Conservation (phyloP, 805 yeast species). For the Saccharomycopsis lassenensis region DNA sequence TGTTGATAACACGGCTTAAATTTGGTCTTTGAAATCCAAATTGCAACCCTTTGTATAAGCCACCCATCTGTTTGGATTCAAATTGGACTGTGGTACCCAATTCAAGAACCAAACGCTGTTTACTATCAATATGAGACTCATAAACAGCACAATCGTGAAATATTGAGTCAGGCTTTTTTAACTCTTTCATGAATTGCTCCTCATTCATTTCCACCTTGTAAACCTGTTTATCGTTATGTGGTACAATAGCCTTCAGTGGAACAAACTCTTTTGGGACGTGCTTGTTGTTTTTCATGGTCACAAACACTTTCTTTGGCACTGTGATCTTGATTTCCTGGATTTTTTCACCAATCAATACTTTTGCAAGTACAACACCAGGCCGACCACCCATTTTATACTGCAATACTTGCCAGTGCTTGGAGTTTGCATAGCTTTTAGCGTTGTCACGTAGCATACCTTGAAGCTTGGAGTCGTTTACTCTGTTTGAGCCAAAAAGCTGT, state of each 20-base stretch:
- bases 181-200: conserved; percentile 39
- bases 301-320: conserved; percentile 62
- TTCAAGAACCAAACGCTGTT: conserved; percentile 67
- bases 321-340: conserved; percentile 64
- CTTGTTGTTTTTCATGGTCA: conserved; percentile 46
- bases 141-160: conserved; percentile 54
- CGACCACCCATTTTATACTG: conserved; percentile 48
- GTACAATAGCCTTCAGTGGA: conserved; percentile 52
- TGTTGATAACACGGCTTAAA: conserved; percentile 34
- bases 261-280: conserved; percentile 25
- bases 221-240: conserved; percentile 44
- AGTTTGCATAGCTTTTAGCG: conserved; percentile 66
- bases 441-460: conserved; percentile 62
- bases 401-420: conserved; percentile 71
- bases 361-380: conserved; percentile 74
- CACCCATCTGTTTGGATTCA: conserved; percentile 64
- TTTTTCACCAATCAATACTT: conserved; percentile 55
- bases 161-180: conserved; percentile 46
- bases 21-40: conserved; percentile 68
- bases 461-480: conserved; percentile 48
- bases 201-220: conserved; percentile 55
- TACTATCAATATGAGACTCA: conserved; percentile 58
- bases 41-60: conserved; percentile 75
- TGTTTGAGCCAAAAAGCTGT: conserved; percentile 57
- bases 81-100: conserved; percentile 67